A percentile compares a stretch with the other conserved stretches of the same genome.
phyloP scores from a whole-genome alignment of 2,329 filamentous ascomycete genomes.

The Cercospora sp. region DNA sequence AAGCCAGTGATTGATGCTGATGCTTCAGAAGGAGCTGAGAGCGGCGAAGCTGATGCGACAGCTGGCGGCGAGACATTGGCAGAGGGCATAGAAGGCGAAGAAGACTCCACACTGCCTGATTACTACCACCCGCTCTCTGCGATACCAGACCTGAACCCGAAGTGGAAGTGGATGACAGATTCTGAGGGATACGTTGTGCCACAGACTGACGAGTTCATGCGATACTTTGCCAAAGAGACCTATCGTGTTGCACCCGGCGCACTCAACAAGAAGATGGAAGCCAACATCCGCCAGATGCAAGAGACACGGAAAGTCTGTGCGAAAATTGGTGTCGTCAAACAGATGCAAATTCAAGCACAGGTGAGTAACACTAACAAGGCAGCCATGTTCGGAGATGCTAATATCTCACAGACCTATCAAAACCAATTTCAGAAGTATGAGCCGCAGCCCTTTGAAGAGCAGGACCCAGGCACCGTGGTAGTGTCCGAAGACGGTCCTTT shows the following conservation, averaged over 20 bases:
- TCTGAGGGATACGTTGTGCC: conserved; percentile 85
- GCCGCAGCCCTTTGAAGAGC: conserved; percentile 81
- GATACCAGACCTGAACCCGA: conserved; percentile 78
- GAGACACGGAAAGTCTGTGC: conserved; percentile 94
- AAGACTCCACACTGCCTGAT: conserved; percentile 82
- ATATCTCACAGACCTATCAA: conserved; percentile 71
- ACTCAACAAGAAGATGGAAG: conserved; percentile 77
- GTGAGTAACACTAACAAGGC: conserved; percentile 42
- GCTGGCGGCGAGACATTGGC: conserved; percentile 74
- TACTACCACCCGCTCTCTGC: conserved; percentile 89
- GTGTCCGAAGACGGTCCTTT: conserved; percentile 85
- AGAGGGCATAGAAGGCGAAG: conserved; percentile 82
- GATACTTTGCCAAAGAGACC: conserved; percentile 70
- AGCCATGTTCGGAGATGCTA: conserved; percentile 19
- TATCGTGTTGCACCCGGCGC: conserved; percentile 75
- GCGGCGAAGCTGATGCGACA: conserved; percentile 47
- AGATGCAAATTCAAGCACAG: conserved; percentile 95
- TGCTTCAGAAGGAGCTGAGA: conserved; percentile 48
- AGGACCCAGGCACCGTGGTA: conserved; percentile 84
- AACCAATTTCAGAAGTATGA: conserved; percentile 99
- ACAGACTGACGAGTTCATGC: conserved; percentile 80
- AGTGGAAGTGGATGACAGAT: conserved; percentile 86
- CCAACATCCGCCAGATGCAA: conserved; percentile 92
- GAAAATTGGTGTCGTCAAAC: conserved; percentile 96
- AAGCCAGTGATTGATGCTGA: conserved; percentile 45